Evolutionary conservation across 306 rosid species (phyloP).

Genomic region (Vigna mungo): DNA sequence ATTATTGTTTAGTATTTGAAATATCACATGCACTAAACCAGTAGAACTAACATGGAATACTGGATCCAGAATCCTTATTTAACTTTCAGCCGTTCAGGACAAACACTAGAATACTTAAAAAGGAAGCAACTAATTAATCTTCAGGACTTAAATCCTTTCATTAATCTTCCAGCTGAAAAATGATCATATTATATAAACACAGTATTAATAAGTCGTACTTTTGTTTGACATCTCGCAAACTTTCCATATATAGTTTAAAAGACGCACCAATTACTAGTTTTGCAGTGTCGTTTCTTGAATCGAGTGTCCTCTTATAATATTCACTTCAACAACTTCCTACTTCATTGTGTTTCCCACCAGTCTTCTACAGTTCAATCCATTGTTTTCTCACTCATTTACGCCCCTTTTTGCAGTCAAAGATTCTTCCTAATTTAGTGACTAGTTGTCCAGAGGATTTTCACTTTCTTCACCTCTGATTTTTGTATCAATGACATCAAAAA

Average conservation of each 20-base stretch:
- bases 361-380: constrained; percentile 11
- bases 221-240: constrained; percentile 44
- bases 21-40: constrained; percentile 44
- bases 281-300: constrained; percentile 49
- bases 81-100: neutral
- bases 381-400: constrained; percentile 18
- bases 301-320: constrained; percentile 38
- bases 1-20: constrained; percentile 31
- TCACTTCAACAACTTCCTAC: constrained; percentile 44
- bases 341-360: constrained; percentile 31
- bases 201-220: constrained; percentile 35
- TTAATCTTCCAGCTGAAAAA: constrained; percentile 29
- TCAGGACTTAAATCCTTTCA: constrained; percentile 36
- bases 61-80: constrained; percentile 5
- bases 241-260: constrained; percentile 43
- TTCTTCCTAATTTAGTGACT: constrained; percentile 39
- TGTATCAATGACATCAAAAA: constrained; percentile 57
- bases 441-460: constrained; percentile 32
- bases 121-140: constrained; percentile 42
- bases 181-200: constrained; percentile 38
- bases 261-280: constrained; percentile 37
- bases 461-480: constrained; percentile 35
- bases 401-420: constrained; percentile 40
- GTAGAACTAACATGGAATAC: constrained; percentile 32
- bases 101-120: constrained; percentile 34